Evolutionary conservation across 768 basidiomycete genomes (phyloP).

Genomic region (Daedaleopsis sinensis): DNA sequence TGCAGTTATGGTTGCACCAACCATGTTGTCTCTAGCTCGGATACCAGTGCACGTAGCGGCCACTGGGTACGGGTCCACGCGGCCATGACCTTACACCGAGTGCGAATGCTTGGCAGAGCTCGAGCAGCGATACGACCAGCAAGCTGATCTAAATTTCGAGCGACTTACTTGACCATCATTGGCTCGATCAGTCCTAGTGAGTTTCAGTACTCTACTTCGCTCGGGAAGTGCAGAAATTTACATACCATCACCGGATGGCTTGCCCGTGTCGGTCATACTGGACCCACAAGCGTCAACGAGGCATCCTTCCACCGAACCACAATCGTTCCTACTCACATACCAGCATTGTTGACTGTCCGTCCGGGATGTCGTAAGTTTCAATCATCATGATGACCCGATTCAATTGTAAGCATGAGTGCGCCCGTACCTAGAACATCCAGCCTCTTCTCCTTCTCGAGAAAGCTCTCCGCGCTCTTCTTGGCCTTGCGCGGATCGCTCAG

Average conservation of each 20-base stretch:
- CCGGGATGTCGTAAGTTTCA: slow-evolving; percentile 3
- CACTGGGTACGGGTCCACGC: too few relatives aligned
- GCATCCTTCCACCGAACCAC: slow-evolving; percentile 23
- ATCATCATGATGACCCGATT: neutral
- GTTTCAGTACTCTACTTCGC: neutral
- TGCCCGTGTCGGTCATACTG: slow-evolving; percentile 4
- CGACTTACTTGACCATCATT: slow-evolving; percentile 48
- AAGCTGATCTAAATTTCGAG: neutral
- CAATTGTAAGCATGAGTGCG: neutral
- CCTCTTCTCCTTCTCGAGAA: slow-evolving; percentile 42
- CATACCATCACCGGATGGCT: slow-evolving; percentile 33
- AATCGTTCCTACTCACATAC: slow-evolving; percentile 39
- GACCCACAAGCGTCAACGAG: neutral
- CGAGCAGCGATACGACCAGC: too few relatives aligned
- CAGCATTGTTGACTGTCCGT: slow-evolving; percentile 55
- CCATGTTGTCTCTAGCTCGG: too few relatives aligned
- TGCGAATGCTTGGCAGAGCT: too few relatives aligned
- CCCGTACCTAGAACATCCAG: slow-evolving; percentile 46
- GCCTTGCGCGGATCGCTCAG: slow-evolving; percentile 40
- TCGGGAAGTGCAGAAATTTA: neutral
- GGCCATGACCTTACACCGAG: too few relatives aligned
- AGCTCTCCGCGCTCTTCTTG: slow-evolving; percentile 38
- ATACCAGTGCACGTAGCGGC: too few relatives aligned
- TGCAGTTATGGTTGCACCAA: too few relatives aligned
- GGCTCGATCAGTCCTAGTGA: slow-evolving; percentile 40